phyloP scores from a whole-genome alignment of 768 basidiomycete genomes.

The Daedalea quercina region DNA sequence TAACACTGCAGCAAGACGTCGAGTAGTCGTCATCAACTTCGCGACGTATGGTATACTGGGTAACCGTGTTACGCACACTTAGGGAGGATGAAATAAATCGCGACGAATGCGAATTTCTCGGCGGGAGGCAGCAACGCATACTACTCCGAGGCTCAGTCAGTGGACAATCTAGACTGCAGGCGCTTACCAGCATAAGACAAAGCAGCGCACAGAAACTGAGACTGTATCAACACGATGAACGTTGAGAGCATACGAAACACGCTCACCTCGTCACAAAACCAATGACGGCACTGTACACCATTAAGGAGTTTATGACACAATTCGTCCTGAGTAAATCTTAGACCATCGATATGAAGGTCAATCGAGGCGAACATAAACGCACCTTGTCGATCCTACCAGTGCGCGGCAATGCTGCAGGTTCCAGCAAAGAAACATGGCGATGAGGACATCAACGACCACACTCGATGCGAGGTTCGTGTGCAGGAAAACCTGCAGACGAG shows the following conservation, averaged over 20 bases:
- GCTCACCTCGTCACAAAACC: conserved; percentile 20
- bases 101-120: conserved; percentile 18
- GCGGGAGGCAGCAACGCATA: conserved; percentile 7
- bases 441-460: conserved; percentile 15
- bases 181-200: conserved; percentile 16
- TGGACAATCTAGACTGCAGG: not conserved
- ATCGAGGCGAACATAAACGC: not conserved
- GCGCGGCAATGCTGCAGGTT: conserved; percentile 9
- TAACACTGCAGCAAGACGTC: conserved; percentile 7
- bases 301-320: conserved; percentile 14
- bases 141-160: not conserved
- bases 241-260: not conserved
- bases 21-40: not conserved
- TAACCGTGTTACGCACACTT: conserved; percentile 13
- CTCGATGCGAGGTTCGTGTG: conserved; percentile 12
- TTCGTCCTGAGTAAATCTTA: conserved; percentile 9
- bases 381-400: not conserved
- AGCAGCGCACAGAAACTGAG: conserved; percentile 13
- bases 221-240: not conserved
- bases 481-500: not conserved
- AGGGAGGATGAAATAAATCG: conserved; percentile 17
- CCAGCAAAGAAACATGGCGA: conserved; percentile 16
- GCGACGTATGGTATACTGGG: not conserved
- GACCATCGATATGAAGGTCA: not conserved
- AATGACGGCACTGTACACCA: conserved; percentile 20